A percentile compares a stretch with the other conserved stretches of the same genome.
phyloP scores from a whole-genome alignment of 345 rosid genomes.

The Camelina laxa region DNA sequence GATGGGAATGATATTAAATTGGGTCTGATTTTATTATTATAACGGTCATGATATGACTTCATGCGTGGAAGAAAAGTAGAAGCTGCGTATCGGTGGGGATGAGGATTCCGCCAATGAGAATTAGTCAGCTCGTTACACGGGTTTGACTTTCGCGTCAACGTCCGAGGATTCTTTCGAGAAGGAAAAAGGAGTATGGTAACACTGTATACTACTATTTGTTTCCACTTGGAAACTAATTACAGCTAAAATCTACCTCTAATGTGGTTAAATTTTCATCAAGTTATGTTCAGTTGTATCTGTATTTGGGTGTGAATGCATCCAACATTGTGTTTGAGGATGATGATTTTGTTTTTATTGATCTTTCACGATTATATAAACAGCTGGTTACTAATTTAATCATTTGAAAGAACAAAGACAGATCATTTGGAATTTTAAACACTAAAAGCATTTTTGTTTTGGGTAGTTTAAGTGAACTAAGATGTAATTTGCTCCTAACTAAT shows the following conservation, averaged over 20 bases:
- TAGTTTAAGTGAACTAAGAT: not conserved
- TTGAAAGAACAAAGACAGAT: not conserved
- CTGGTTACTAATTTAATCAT: not conserved
- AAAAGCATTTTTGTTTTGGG: not conserved
- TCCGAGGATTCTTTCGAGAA: not conserved
- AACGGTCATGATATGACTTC: not conserved
- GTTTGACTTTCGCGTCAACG: conserved; percentile 14
- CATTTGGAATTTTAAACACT: not conserved
- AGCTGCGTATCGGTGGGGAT: conserved; percentile 5
- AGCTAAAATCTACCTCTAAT: not conserved
- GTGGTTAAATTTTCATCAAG: not conserved
- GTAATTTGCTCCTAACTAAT: not conserved
- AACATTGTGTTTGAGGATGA: not conserved
- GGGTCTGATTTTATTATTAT: conserved; percentile 8
- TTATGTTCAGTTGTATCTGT: not conserved
- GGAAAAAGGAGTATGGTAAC: not conserved
- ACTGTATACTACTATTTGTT: not conserved
- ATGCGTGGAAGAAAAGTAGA: conserved; percentile 16
- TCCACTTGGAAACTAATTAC: not conserved
- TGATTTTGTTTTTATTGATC: not conserved
- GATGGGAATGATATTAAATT: conserved; percentile 29
- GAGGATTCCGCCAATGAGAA: not conserved
- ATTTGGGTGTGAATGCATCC: not conserved
- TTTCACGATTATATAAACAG: not conserved
- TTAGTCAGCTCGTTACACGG: conserved; percentile 5